Evolutionary conservation across 495 filamentous ascomycete species (phyloP), one percentile per base, ranked within the genome.

Genomic region (Neurospora pannonica): DNA sequence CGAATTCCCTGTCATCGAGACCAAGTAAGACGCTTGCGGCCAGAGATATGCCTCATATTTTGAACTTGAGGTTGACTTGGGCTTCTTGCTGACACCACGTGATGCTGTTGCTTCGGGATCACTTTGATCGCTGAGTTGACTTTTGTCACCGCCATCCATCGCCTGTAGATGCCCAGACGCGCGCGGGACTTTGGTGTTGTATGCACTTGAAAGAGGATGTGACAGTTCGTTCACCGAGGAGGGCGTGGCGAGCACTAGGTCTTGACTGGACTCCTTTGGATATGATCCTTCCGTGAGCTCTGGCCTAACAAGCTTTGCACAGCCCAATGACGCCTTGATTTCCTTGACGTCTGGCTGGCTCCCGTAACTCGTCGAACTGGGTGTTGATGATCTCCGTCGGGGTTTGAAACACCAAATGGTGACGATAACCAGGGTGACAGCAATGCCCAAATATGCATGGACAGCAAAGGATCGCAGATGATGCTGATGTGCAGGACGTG

Each of bases 381-480:
- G 60, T 31, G 62, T 36, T n/a, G 28, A 28, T 60, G 70, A 70
- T 34, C 43, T 48, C 34, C 54, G 72, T 62, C 38, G 11, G 43
- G 71, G 19, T 37, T 71, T 36, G 8, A 77, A 38, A 24, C 75
- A 73, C 34, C 70, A 72, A 39, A 72, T 38, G 4, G 69, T 71
- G 28, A 71, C 77, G 40, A 83, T 75, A 71, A 81, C 38, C 34
- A 77, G 73, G 36, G 82, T 73, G 67, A 77, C 78, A 43, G 76
- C 75, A 69, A 83, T 70, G 39, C 73, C 79, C 67, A 79, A 74
- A 70, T 80, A 82, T 78, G 81, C 77, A 75, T 80, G 76, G 42
- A 76, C 72, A 73, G 74, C 71, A 72, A 73, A 43, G 76, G 15
- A 67, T 34, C 28, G 54, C 28, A 34, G 54, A 7, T 67, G 54